Evolutionary conservation across 73 alveolate species (phyloP).

Genomic region (Effrenium voratum): DNA sequence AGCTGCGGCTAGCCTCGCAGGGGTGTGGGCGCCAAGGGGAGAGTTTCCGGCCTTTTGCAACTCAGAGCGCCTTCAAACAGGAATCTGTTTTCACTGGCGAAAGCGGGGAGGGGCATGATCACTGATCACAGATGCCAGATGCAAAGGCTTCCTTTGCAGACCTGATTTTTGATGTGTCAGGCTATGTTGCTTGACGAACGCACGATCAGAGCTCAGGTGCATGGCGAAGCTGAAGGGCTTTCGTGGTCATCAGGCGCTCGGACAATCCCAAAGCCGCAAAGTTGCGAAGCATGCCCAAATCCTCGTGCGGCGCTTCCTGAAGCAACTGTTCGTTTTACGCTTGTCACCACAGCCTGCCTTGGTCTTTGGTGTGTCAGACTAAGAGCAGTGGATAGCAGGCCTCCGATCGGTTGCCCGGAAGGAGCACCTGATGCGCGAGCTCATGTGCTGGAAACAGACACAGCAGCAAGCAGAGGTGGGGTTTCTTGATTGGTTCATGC

Average conservation of each 20-base stretch:
- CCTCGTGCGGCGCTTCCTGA: background rate
- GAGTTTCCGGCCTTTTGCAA: background rate
- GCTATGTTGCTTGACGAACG: too few relatives aligned
- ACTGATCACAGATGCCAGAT: too few relatives aligned
- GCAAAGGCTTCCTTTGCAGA: too few relatives aligned
- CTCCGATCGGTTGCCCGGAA: background rate
- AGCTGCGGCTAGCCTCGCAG: constrained; percentile 49
- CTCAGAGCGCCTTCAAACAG: background rate
- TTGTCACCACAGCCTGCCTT: too few relatives aligned
- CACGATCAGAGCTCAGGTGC: constrained; percentile 63
- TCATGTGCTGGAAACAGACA: constrained; percentile 38
- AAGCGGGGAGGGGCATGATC: too few relatives aligned
- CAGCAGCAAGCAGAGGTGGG: constrained; percentile 57
- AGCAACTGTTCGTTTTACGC: too few relatives aligned
- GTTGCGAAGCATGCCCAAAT: background rate
- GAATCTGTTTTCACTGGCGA: background rate
- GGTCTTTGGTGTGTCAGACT: background rate
- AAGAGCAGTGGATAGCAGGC: background rate
- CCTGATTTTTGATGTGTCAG: too few relatives aligned
- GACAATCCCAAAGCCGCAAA: background rate
- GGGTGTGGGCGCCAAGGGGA: constrained; percentile 4
- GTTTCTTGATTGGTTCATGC: too few relatives aligned
- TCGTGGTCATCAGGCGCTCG: constrained; percentile 42
- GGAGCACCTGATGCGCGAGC: constrained; percentile 59
- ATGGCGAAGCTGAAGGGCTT: constrained; percentile 53